A percentile compares a stretch with the other conserved stretches of the same genome.
Evolutionary conservation across 1,139 yeast species (phyloP).

Genomic region (Hansenula lynferdii): DNA sequence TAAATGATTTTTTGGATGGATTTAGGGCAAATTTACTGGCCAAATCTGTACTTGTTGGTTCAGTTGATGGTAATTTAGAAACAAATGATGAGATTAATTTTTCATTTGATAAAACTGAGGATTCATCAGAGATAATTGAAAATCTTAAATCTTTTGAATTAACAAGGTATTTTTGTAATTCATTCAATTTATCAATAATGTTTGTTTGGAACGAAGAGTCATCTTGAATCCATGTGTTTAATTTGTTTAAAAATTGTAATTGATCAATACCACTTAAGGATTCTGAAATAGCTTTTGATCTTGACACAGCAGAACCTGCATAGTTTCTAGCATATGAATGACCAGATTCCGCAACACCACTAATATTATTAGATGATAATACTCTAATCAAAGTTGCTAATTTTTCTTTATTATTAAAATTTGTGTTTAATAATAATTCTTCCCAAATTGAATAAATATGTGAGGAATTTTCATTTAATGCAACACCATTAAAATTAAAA

Average conservation of each 20-base stretch:
- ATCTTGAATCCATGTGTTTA: slow-evolving; percentile 55
- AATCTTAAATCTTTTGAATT: slow-evolving; percentile 40
- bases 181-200: slow-evolving; percentile 58
- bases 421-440: slow-evolving; percentile 65
- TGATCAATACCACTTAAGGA: slow-evolving; percentile 70
- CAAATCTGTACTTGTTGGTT: not conserved
- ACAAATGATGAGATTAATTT: slow-evolving; percentile 25
- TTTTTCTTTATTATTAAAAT: slow-evolving; percentile 61
- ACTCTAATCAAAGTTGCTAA: slow-evolving; percentile 68
- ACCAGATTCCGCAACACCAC: slow-evolving; percentile 80
- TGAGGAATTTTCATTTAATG: slow-evolving; percentile 60
- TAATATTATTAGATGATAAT: slow-evolving; percentile 72
- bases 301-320: slow-evolving; percentile 61
- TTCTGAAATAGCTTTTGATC: slow-evolving; percentile 59
- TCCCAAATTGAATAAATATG: slow-evolving; percentile 62
- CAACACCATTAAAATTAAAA: slow-evolving; percentile 61
- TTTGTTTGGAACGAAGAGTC: slow-evolving; percentile 46
- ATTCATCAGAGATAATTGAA: slow-evolving; percentile 55
- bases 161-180: slow-evolving; percentile 45
- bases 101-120: slow-evolving; percentile 38
- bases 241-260: slow-evolving; percentile 59
- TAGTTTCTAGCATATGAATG: slow-evolving; percentile 75
- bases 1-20: slow-evolving; percentile 35
- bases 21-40: slow-evolving; percentile 9
- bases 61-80: slow-evolving; percentile 17